phyloP scores from a whole-genome alignment of 441 rosid genomes.

The Pelargonium myrrhifolium region DNA sequence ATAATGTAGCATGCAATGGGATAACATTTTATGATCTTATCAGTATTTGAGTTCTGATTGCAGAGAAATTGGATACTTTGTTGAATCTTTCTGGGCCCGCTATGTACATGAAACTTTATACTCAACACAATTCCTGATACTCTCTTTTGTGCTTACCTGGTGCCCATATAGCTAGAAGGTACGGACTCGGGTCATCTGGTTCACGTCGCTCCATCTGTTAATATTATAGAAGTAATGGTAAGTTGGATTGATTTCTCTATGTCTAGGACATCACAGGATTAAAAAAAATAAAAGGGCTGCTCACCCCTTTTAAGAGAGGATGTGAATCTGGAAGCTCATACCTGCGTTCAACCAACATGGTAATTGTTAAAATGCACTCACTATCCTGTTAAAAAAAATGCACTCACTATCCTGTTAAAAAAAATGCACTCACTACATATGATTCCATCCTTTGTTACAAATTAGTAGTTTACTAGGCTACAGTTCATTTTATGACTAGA shows the following conservation, averaged over 20 bases:
- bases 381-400: too few species aligned
- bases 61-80: conserved; percentile 4
- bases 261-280: conserved; percentile 15
- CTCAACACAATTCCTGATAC: neutral
- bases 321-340: conserved; percentile 88
- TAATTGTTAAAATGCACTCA: neutral
- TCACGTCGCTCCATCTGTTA: conserved; percentile 79
- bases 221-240: conserved; percentile 7
- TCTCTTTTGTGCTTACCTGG: conserved; percentile 55
- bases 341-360: conserved; percentile 37
- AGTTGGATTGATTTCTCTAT: conserved; percentile 19
- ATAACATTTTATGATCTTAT: neutral
- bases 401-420: too few species aligned
- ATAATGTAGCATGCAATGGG: neutral
- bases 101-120: neutral
- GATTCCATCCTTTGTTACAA: conserved; percentile 3
- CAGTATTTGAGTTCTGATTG: neutral
- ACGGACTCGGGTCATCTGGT: conserved; percentile 87
- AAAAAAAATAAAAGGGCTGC: conserved; percentile 22
- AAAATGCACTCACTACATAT: neutral
- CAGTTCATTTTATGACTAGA: neutral
- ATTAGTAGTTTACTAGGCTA: neutral
- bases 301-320: conserved; percentile 72
- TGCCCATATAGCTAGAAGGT: conserved; percentile 93
- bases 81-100: neutral